Evolutionary conservation across 805 yeast species (phyloP), one percentile per base, ranked within the genome.

Genomic region (Wickerhamomyces strasburgensis): DNA sequence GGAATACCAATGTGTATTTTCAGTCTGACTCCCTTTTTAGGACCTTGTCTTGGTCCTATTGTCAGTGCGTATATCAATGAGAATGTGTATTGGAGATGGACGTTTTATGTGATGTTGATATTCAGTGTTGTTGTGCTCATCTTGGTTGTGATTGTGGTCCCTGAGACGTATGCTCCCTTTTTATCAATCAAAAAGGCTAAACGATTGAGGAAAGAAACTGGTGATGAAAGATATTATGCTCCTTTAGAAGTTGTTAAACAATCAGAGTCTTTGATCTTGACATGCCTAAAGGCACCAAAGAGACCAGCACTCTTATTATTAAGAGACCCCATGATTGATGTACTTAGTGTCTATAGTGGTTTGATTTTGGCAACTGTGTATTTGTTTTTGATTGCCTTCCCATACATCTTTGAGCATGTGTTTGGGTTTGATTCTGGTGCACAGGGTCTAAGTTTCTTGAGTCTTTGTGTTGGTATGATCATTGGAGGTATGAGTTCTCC

Each of bases 11-110:
- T 84, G 74, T 74, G 85, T 3, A 59, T 80, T 5, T 83, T 73
- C 49, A 69, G 84, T 0, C 62, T 80, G 14, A 69, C 79, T 3
- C 85, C 86, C 3, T 72, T 80, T 38, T 52, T 76, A 29, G 93
- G 90, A 0, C 90, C 93, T 2, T 70, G 80, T 1, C 49, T 80
- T 16, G 86, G 86, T 0, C 89, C 89, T 0, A 55, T 80, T 5
- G 63, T 79, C 3, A 76, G 80, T 33, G 78, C 78, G 24, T 77
- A 73, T 15, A 64, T 73, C 14, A 64, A 71, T 35, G 69, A 72
- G 18, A 54, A 68, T 31, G 51, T 60, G 18, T 52, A 63, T 32
- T 83, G 84, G 78, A 69, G 81, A 55, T 84, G 93, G 93, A 73
- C 79, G 13, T 83, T 82, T 49, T 73, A 73, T 48, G 72, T 78